Base-by-base conservation (phyloP, 2,329 filamentous ascomycete genomes). In the Amauroascus niger region DNA sequence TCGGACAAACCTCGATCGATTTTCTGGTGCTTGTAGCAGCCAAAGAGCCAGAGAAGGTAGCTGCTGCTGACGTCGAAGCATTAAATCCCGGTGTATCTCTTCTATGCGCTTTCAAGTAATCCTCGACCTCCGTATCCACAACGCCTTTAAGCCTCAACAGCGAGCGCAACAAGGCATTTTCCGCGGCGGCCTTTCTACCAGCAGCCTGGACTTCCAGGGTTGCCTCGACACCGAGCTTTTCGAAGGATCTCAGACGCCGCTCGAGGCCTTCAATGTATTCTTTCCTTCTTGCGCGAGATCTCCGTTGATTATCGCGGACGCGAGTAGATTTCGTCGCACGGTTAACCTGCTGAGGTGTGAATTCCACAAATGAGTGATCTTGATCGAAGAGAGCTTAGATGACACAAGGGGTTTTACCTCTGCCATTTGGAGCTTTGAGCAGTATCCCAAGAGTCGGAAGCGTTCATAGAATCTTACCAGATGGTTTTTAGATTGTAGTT, bases 261-360 rank as follows among this genome's bases (percentile, higher is more conserved):
- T 89, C 84, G 26, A 88, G 76, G 53, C 86, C 82, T 57, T 81
- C 74, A 37, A 88, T 71, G 64, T 89, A 88, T 63, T 87, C 84
- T 71, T 85, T 87, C 58, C 82, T 78, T 33, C 85, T 78, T 44
- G 84, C 84, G 51, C 86, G 81, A n/a, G 83, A 87, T 57, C 85
- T 81, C 53, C 86, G 77, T 65, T 89, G 86, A 62, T 89, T 90
- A 62, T 89, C 83, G 59, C 86, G 79, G 60, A 88, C 83, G 55
- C 85, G 82, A 53, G 76, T 74, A 35, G 49, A 49, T 33, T 52
- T 52, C 13, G 40, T n/a, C 2, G 22, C 32, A 4, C 40, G 28
- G 40, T 22, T n/a, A 8, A 30, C 2, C 50, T 52, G 28, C 6
- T 43, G 14, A 3, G 22, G 24, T 8, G n/a, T n/a, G n/a, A n/a